Evolutionary conservation across 345 rosid genomes (phyloP).

Genomic region (Salix udensis): DNA sequence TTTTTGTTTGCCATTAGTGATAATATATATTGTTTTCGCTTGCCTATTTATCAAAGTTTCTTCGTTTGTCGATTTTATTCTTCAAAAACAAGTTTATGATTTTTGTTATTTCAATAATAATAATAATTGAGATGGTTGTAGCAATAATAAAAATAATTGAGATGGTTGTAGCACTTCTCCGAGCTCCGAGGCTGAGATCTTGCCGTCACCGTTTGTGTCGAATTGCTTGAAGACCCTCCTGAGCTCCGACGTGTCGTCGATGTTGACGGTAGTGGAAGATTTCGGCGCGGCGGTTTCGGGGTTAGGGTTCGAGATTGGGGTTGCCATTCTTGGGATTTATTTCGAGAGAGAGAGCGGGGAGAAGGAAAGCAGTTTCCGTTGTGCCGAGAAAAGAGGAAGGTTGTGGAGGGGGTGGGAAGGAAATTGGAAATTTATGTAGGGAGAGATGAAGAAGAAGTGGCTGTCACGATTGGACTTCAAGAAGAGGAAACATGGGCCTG

Average conservation of each 20-base stretch:
- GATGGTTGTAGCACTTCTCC: constrained; percentile 57
- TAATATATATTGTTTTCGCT: too few species aligned
- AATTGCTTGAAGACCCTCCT: constrained; percentile 65
- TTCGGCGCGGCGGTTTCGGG: background rate
- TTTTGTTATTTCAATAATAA: too few species aligned
- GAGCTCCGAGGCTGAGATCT: constrained; percentile 73
- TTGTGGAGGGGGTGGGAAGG: background rate
- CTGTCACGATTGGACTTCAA: background rate
- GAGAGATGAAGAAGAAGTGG: background rate
- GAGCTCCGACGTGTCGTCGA: constrained; percentile 39
- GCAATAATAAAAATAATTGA: too few species aligned
- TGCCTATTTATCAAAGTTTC: too few species aligned
- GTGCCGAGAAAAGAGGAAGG: background rate
- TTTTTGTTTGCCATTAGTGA: too few species aligned
- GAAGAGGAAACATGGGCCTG: too few species aligned
- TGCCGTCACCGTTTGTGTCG: constrained; percentile 82
- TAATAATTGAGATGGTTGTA: too few species aligned
- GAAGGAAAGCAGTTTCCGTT: background rate
- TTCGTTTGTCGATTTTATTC: too few species aligned
- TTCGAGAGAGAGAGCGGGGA: background rate
- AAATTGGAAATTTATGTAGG: background rate
- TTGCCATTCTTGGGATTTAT: background rate
- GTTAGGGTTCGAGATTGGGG: background rate
- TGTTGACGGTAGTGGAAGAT: background rate
- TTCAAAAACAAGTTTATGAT: too few species aligned